Evolutionary conservation across 352 stramenopile species (phyloP), one percentile per base, ranked within the genome.

Genomic region (Phytophthora ramorum): DNA sequence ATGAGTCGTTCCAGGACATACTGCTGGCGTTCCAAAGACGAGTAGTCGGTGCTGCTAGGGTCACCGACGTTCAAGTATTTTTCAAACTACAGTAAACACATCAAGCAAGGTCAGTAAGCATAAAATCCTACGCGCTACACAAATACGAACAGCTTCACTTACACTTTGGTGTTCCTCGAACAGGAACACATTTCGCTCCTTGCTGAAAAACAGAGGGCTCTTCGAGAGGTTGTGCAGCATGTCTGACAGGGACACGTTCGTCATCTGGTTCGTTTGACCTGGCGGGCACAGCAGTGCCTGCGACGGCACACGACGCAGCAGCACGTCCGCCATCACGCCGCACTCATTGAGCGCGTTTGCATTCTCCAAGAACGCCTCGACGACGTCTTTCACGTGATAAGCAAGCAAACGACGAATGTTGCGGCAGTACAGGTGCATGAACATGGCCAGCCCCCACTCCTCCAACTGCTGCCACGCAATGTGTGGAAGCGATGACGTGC

Each of bases 31-130:
- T 95, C 86, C 19, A 93, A 65, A 17, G 84, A 92, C 26, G 82
- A 87, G 66, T 89, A 91, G 46, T 89, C 84, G 6, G 76, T 83
- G 51, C 69, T 89, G 45, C 76, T 88, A 20, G 82, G 73, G 48
- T 94, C 84, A 20, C 85, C 87, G 7, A 96, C 87, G 49, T 92
- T 93, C 53, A 96, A 59, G 72, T 96, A 96, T 69, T 96, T 96
- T 48, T 94, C 87, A 63, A 92, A 93, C 83, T 91, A 47, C 19
- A 75, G n/a, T 14, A 43, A 13, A 47, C 14, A 68, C 24, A 54
- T 17, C 54, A 24, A 65, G 7, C 26, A 32, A 32, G 26, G 26
- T 43, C 30, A 56, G 51, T 69, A 6, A 61, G 49, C 5, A 34
- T 22, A 44, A 53, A 7, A 50, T 7, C 1, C 24, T 12, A 7